Conservation (phyloP, 495 filamentous ascomycete genomes). For the Cenococcum geophilum region DNA sequence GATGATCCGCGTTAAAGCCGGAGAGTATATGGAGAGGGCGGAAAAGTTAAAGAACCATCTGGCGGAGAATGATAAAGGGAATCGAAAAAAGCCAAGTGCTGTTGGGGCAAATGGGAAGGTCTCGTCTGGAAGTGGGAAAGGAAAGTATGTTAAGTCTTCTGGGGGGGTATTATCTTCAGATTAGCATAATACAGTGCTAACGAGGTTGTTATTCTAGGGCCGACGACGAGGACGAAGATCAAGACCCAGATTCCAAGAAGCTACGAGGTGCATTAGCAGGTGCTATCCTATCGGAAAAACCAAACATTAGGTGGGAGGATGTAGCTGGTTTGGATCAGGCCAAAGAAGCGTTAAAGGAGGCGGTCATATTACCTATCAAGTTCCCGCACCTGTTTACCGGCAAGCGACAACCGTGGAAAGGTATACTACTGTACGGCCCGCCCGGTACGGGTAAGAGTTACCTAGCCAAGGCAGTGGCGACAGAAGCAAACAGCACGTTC, state of each 20-base stretch:
- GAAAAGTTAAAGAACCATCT: conserved; percentile 95
- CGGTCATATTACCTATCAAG: conserved; percentile 93
- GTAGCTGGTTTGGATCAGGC: conserved; percentile 93
- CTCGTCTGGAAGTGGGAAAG: conserved; percentile 61
- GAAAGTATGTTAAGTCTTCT: conserved; percentile 44
- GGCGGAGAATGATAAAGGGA: conserved; percentile 62
- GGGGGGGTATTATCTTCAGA: neutral
- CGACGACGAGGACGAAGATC: conserved; percentile 57
- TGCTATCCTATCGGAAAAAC: conserved; percentile 89
- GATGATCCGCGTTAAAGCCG: conserved; percentile 88
- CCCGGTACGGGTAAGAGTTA: conserved; percentile 97
- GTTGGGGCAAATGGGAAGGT: conserved; percentile 82
- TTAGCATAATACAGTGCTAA: conserved; percentile 6
- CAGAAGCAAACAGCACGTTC: conserved; percentile 98
- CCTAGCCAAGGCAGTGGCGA: conserved; percentile 93
- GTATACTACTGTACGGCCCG: conserved; percentile 91
- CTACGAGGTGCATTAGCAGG: conserved; percentile 82
- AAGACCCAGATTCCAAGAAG: conserved; percentile 92
- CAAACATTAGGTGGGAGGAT: conserved; percentile 95
- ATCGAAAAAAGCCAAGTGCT: conserved; percentile 65
- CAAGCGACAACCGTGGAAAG: conserved; percentile 96
- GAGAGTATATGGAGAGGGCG: conserved; percentile 95
- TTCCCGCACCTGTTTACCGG: conserved; percentile 97
- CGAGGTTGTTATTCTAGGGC: conserved; percentile 10
- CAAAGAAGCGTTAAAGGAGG: conserved; percentile 96